These are phyloP conservation scores for Didymella segeticola DNA, from an alignment of 2,329 filamentous ascomycete genomes.

Conservation along the genomic window DNA sequence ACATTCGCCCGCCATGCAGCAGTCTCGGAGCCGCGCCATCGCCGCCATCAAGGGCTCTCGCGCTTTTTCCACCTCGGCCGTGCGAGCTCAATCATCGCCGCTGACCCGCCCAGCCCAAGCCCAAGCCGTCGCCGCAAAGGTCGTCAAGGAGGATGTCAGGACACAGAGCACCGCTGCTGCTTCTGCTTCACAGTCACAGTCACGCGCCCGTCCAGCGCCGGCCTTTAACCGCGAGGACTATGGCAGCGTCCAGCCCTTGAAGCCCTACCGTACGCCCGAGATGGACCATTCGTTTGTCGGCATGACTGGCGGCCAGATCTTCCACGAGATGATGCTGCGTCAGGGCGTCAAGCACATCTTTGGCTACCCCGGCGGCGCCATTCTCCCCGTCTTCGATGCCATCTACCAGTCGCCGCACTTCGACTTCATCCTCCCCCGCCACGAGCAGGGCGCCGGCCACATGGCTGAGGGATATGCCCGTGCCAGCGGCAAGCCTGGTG, in stretches of 20 bases:
- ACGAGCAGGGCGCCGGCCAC: conserved; percentile 97
- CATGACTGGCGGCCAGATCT: conserved; percentile 94
- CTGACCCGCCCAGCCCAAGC: conserved; percentile 50
- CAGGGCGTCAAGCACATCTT: conserved; percentile 91
- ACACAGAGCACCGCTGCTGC: conserved; percentile 52
- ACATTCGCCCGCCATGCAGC: conserved; percentile 38
- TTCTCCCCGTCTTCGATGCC: conserved; percentile 96
- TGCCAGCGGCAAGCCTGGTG: conserved; percentile 90
- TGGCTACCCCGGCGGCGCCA: conserved; percentile 89
- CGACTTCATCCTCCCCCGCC: conserved; percentile 91
- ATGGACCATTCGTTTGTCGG: conserved; percentile 78
- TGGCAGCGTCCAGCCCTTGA: conserved; percentile 53
- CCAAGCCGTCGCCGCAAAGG: conserved; percentile 39
- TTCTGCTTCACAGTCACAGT: conserved; percentile 39
- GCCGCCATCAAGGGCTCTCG: conserved; percentile 49
- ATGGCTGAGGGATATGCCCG: conserved; percentile 98
- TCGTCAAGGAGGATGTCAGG: conserved; percentile 49
- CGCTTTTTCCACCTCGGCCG: conserved; percentile 52
- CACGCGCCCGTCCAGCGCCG: conserved; percentile 51
- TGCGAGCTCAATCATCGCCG: conserved; percentile 53
- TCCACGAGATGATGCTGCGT: conserved; percentile 98
- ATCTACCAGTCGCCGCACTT: conserved; percentile 99
- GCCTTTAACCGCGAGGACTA: conserved; percentile 59
- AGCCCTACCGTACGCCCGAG: conserved; percentile 55
- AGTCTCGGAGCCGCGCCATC: conserved; percentile 46